A percentile compares a stretch with the other conserved stretches of the same genome.
Conservation (phyloP, 495 filamentous ascomycete genomes). For the Talaromyces adpressus region DNA sequence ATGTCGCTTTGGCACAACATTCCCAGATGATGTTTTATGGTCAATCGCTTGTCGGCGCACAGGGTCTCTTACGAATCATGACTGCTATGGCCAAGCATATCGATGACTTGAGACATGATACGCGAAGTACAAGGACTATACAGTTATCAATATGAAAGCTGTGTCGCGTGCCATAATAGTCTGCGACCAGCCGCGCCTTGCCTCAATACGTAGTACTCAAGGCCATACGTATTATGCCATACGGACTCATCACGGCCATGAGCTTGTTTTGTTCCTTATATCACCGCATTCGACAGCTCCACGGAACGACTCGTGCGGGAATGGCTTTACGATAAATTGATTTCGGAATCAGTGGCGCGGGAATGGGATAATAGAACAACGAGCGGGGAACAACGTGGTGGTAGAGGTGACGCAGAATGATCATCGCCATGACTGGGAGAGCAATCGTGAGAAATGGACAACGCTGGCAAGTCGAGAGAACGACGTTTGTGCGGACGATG, state of each 20-base stretch:
- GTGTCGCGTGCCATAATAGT: neutral
- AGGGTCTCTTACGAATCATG: neutral
- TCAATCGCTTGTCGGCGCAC: neutral
- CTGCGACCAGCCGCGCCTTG: neutral
- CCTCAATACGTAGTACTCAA: neutral
- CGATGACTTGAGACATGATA: neutral
- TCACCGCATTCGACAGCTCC: neutral
- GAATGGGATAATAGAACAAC: neutral
- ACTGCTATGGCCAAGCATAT: neutral
- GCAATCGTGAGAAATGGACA: neutral
- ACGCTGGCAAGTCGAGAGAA: neutral
- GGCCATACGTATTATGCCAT: neutral
- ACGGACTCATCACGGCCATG: neutral
- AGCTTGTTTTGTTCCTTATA: neutral
- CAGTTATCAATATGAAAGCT: neutral
- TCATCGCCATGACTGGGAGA: neutral
- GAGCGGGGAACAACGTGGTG: neutral
- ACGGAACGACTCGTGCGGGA: neutral
- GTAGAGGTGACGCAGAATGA: neutral
- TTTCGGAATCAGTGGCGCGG: neutral
- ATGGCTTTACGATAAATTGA: neutral
- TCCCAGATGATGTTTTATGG: neutral
- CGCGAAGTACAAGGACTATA: neutral
- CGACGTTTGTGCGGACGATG: neutral
- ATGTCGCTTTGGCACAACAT: neutral